These are phyloP conservation scores for Geotrichum aggregatum DNA, from an alignment of 1,139 yeast species.

Conservation along the genomic window DNA sequence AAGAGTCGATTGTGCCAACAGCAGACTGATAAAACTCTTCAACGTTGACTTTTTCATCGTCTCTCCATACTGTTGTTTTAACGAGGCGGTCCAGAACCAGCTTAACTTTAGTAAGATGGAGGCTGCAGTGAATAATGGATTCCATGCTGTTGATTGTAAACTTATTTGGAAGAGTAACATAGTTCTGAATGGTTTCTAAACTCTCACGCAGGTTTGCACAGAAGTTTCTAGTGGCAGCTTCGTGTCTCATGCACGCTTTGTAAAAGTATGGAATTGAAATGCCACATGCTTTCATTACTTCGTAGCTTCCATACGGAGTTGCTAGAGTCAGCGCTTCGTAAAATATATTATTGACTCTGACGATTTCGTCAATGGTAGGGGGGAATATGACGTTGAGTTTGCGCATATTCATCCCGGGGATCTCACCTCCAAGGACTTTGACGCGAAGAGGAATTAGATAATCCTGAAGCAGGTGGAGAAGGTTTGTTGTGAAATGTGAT, in stretches of 20 bases:
- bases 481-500: slow-evolving; percentile 63
- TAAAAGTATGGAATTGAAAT: slow-evolving; percentile 81
- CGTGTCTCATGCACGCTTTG: slow-evolving; percentile 88
- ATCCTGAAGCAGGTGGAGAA: slow-evolving; percentile 71
- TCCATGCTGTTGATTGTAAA: slow-evolving; percentile 63
- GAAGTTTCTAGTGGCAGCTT: slow-evolving; percentile 74
- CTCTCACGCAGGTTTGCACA: slow-evolving; percentile 40
- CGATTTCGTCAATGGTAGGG: slow-evolving; percentile 90
- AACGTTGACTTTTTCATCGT: slow-evolving; percentile 37
- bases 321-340: slow-evolving; percentile 72
- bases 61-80: slow-evolving; percentile 38
- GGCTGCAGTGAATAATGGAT: slow-evolving; percentile 62
- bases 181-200: slow-evolving; percentile 16
- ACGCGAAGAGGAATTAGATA: slow-evolving; percentile 76
- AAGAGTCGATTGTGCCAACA: slow-evolving; percentile 69
- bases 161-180: slow-evolving; percentile 24
- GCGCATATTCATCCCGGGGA: slow-evolving; percentile 49
- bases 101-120: slow-evolving; percentile 67
- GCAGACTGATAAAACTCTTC: slow-evolving; percentile 52
- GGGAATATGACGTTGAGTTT: slow-evolving; percentile 78
- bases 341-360: slow-evolving; percentile 79
- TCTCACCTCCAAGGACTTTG: slow-evolving; percentile 54
- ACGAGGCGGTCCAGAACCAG: slow-evolving; percentile 59
- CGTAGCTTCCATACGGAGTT: slow-evolving; percentile 61
- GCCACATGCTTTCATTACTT: slow-evolving; percentile 73